Base-by-base conservation (phyloP, 768 basidiomycete genomes). In the Kwoniella dendrophila region DNA sequence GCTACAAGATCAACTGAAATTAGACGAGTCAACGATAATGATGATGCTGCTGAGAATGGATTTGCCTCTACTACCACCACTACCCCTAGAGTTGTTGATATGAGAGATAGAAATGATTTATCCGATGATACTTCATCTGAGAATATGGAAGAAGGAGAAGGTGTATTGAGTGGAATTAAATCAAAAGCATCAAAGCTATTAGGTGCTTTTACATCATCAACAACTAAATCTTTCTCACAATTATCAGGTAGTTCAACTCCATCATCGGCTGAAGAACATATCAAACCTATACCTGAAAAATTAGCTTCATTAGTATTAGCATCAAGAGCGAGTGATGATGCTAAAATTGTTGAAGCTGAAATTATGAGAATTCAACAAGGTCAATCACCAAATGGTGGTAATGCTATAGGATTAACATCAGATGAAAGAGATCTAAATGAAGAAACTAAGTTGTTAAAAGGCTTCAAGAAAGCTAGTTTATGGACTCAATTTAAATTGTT, bases 401-500 rank as follows among this genome's bases (percentile, higher is more conserved):
- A 77, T 63, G 26, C 29, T 3, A 44, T 44, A 11, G 43, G 43
- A 20, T 20, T 44, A 3, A 81, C 87, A n/a, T n/a, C n/a, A n/a
- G n/a, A n/a, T 59, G 86, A 86, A 1, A 18, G 68, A 45, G 89
- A 92, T 76, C 86, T 89, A 0, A 83, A 82, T 27, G 81, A 84
- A 27, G 90, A 91, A 79, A 89, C 66, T n/a, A 67, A 85, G 36
- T 53, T 73, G 80, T 52, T 80, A 40, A 62, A 74, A 18, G 78
- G 77, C 7, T 81, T 76, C 69, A 74, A 88, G 78, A 84, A 92
- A 57, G 96, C 95, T 6, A 88, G 85, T 65, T 92, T 87, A 85
- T 83, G 82, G 43, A 94, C 89, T 18, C 96, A 99, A 81, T 98
- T 99, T 74, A 85, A 85, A 76, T 94, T 97, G 59, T 80, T 99